These are phyloP conservation scores for Pseudogymnoascus sp. DNA, from an alignment of 2,329 filamentous ascomycete species.

Conservation along the genomic window DNA sequence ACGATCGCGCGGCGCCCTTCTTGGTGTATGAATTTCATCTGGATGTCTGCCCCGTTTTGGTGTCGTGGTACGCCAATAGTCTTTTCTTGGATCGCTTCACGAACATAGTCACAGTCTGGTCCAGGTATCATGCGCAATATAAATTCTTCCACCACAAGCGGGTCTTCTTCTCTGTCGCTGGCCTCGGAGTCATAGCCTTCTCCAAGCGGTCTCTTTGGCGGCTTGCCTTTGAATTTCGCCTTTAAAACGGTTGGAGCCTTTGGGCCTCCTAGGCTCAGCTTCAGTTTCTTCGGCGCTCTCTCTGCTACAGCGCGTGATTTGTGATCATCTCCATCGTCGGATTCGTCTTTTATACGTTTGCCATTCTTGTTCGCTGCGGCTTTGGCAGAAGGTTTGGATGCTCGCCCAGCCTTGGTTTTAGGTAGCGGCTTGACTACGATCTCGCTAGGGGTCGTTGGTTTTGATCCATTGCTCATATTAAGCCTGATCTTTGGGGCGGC, in stretches of 20 bases:
- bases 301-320: slow-evolving; percentile 31
- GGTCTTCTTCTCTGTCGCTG: slow-evolving; percentile 81
- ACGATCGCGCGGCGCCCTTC: slow-evolving; percentile 56
- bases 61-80: slow-evolving; percentile 61
- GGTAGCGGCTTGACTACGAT: slow-evolving; percentile 19
- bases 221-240: slow-evolving; percentile 60
- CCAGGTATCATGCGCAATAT: slow-evolving; percentile 83
- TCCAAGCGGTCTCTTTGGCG: slow-evolving; percentile 64
- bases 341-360: slow-evolving; percentile 53
- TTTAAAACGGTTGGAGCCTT: slow-evolving; percentile 40
- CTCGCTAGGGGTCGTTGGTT: slow-evolving; percentile 21
- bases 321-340: slow-evolving; percentile 42
- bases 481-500: slow-evolving; percentile 29
- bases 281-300: slow-evolving; percentile 39
- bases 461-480: slow-evolving; percentile 19
- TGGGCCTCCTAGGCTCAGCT: slow-evolving; percentile 31
- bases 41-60: slow-evolving; percentile 68
- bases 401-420: slow-evolving; percentile 55
- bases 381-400: slow-evolving; percentile 54
- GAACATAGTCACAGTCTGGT: slow-evolving; percentile 77
- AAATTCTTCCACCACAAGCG: slow-evolving; percentile 82
- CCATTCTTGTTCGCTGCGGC: slow-evolving; percentile 39
- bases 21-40: slow-evolving; percentile 69
- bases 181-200: slow-evolving; percentile 96
- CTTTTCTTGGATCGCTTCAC: slow-evolving; percentile 66